phyloP scores from a whole-genome alignment of 75 land plant genomes.

The Isoetes taiwanensis region DNA sequence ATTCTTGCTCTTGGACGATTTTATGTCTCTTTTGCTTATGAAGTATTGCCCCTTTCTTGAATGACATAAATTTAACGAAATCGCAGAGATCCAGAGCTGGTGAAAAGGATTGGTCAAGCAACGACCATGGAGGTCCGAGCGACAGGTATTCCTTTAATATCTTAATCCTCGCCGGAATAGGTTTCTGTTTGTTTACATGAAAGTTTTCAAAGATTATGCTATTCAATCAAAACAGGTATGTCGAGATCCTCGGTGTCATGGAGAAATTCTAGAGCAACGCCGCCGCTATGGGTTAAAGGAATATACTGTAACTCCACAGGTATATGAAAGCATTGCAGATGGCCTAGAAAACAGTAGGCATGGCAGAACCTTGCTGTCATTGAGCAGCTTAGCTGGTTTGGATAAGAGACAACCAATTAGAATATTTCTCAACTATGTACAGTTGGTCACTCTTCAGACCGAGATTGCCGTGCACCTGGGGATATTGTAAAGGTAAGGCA shows the following conservation, averaged over 20 bases:
- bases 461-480: constrained; percentile 68
- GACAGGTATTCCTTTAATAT: constrained; percentile 66
- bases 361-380: constrained; percentile 51
- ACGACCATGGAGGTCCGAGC: constrained; percentile 66
- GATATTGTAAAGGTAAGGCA: constrained; percentile 75
- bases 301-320: constrained; percentile 76
- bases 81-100: constrained; percentile 49
- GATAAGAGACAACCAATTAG: constrained; percentile 67
- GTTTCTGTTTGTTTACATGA: no score
- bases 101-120: constrained; percentile 55
- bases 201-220: no score
- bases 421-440: constrained; percentile 91
- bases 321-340: constrained; percentile 29
- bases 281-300: constrained; percentile 56
- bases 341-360: constrained; percentile 14
- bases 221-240: no score
- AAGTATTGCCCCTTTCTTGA: no score
- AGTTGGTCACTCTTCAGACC: constrained; percentile 82
- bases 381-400: constrained; percentile 9
- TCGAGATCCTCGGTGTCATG: no score
- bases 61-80: no score
- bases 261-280: constrained; percentile 68
- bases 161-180: no score
- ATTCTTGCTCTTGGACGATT: no score
- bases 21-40: no score